These are phyloP conservation scores for Polytolypa hystricis DNA, from an alignment of 2,329 filamentous ascomycete species.

Conservation along the genomic window DNA sequence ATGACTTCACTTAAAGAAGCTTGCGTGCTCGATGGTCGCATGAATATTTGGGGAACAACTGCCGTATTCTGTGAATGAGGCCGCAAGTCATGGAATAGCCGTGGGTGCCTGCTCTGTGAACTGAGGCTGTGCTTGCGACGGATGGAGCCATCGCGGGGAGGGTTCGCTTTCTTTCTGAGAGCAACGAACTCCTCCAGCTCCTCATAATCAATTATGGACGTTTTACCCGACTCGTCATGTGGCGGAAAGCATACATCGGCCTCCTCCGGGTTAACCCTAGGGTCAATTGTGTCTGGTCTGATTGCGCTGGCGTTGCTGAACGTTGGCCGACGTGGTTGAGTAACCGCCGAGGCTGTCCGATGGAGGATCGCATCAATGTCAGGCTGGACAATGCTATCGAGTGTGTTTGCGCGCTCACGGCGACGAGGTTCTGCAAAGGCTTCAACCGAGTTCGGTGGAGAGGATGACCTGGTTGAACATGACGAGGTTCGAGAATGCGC, in stretches of 20 bases:
- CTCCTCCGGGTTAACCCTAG: constrained; percentile 40
- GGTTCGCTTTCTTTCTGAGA: constrained; percentile 43
- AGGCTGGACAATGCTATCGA: constrained; percentile 48
- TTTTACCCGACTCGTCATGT: constrained; percentile 64
- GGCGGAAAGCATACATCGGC: constrained; percentile 83
- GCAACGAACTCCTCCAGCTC: constrained; percentile 85
- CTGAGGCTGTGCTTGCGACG: constrained; percentile 36
- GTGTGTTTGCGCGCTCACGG: constrained; percentile 61
- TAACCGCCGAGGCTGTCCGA: constrained; percentile 59
- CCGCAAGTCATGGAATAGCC: constrained; percentile 53
- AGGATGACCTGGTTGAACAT: constrained; percentile 55
- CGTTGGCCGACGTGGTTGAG: constrained; percentile 50
- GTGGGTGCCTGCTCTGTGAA: constrained; percentile 39
- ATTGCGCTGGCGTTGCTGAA: constrained; percentile 47
- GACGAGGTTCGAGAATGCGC: constrained; percentile 39
- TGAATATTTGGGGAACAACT: constrained; percentile 27
- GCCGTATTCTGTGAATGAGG: constrained; percentile 22
- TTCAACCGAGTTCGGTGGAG: constrained; percentile 93
- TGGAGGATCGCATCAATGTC: constrained; percentile 51
- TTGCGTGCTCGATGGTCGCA: constrained; percentile 17
- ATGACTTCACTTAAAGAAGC: constrained; percentile 21
- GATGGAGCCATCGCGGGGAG: constrained; percentile 7
- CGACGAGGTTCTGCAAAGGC: constrained; percentile 87
- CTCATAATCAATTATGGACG: constrained; percentile 81
- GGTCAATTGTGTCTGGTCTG: constrained; percentile 36